phyloP scores from a whole-genome alignment of 768 basidiomycete genomes.

The Mycena rebaudengoi region DNA sequence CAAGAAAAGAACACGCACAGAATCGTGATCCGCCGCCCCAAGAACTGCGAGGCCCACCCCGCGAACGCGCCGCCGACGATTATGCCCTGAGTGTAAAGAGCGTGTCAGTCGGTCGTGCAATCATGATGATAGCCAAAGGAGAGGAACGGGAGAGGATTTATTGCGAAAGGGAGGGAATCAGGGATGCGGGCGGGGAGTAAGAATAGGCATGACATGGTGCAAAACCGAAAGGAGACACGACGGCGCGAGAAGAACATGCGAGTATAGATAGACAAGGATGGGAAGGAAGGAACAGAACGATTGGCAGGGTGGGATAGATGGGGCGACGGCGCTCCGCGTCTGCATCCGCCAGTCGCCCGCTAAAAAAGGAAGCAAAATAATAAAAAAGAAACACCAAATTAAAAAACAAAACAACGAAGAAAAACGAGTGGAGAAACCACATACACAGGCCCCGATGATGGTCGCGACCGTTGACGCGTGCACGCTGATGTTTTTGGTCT shows the following conservation, averaged over 20 bases:
- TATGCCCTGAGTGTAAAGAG: conserved; percentile 34
- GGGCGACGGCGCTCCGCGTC: too few relatives aligned
- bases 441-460: conserved; percentile 78
- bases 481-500: conserved; percentile 65
- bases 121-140: neutral
- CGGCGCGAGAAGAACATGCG: too few relatives aligned
- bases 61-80: conserved; percentile 73
- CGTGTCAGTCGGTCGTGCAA: conserved; percentile 1
- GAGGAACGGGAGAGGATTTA: conserved; percentile 9
- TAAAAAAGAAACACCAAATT: neutral
- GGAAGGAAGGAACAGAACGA: too few relatives aligned
- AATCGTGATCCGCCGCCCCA: conserved; percentile 85
- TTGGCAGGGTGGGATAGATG: too few relatives aligned
- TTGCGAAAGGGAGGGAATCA: too few relatives aligned
- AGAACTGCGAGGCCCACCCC: conserved; percentile 75
- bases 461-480: conserved; percentile 75
- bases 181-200: too few relatives aligned
- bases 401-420: conserved; percentile 4
- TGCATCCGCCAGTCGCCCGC: too few relatives aligned
- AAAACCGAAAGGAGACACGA: too few relatives aligned
- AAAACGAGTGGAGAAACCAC: conserved; percentile 32
- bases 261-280: too few relatives aligned
- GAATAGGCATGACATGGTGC: too few relatives aligned
- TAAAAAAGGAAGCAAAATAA: too few relatives aligned
- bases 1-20: conserved; percentile 55